These are phyloP conservation scores for Xylaria scruposa DNA, from an alignment of 495 filamentous ascomycete genomes.

Conservation along the genomic window DNA sequence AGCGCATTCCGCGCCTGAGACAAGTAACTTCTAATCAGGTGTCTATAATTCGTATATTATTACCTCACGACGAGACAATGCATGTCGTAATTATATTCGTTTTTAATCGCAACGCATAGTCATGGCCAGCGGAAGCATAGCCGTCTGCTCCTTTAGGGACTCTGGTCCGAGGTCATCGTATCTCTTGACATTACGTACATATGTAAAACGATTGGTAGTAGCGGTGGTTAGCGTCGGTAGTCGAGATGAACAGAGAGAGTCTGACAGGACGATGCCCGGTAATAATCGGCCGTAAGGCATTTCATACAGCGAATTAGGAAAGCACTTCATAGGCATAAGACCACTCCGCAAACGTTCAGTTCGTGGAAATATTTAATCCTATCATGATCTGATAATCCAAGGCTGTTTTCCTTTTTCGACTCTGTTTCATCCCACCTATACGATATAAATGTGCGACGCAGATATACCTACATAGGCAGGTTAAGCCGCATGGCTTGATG, in stretches of 20 bases:
- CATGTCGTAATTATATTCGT: neutral
- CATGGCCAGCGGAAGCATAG: neutral
- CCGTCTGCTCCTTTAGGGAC: neutral
- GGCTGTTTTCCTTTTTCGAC: neutral
- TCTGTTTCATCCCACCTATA: neutral
- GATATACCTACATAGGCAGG: conserved; percentile 7
- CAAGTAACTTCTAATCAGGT: neutral
- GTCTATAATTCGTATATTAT: conserved; percentile 6
- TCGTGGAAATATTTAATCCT: conserved; percentile 22
- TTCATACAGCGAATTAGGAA: neutral
- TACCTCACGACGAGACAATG: neutral
- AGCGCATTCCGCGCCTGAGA: neutral
- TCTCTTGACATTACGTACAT: neutral
- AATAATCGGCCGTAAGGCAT: conserved; percentile 6
- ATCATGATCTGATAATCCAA: neutral
- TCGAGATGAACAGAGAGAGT: neutral
- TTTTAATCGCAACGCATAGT: neutral
- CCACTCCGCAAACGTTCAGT: neutral
- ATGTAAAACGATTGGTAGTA: neutral
- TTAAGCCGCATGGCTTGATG: neutral
- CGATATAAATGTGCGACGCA: neutral
- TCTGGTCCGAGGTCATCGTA: conserved; percentile 2
- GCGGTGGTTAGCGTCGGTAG: neutral
- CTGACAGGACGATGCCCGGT: neutral
- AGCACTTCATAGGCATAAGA: neutral